Evolutionary conservation across 441 rosid species (phyloP).

Genomic region (Syzygium syzygioides): DNA sequence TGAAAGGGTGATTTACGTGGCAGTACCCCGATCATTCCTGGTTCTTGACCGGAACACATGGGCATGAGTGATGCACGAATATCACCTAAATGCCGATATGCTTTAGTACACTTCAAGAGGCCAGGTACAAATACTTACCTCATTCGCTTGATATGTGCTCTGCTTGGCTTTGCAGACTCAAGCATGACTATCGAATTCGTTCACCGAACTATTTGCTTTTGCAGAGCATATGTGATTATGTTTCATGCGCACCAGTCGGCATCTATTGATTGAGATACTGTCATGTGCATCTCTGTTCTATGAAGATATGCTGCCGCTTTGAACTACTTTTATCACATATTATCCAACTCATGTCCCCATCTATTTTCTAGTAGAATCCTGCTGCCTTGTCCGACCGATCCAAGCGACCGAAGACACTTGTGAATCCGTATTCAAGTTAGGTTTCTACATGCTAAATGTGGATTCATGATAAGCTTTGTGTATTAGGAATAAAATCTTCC

Average conservation of each 20-base stretch:
- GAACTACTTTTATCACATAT: not conserved
- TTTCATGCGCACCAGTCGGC: not conserved
- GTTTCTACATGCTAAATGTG: not conserved
- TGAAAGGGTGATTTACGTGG: not conserved
- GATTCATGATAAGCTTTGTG: not conserved
- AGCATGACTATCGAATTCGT: not conserved
- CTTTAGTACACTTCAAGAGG: not conserved
- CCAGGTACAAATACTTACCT: not conserved
- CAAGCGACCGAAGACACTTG: not conserved
- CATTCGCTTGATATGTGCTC: rapidly evolving
- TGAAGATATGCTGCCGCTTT: not conserved
- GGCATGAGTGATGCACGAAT: not conserved
- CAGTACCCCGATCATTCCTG: not conserved
- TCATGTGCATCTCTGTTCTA: not conserved
- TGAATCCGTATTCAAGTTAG: not conserved
- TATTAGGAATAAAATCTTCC: not conserved
- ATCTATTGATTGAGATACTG: not conserved
- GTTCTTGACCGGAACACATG: rapidly evolving
- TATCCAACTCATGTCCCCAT: not conserved
- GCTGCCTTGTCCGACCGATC: not conserved
- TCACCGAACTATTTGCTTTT: not conserved
- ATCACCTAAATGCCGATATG: not conserved
- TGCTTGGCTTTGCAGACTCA: not conserved
- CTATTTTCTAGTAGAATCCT: not conserved
- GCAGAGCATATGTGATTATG: not conserved